Percentiles rank a stretch among this genome's conserved stretches.
Conservation (phyloP, 1,139 yeast species). For the Meyerozyma sp. region DNA sequence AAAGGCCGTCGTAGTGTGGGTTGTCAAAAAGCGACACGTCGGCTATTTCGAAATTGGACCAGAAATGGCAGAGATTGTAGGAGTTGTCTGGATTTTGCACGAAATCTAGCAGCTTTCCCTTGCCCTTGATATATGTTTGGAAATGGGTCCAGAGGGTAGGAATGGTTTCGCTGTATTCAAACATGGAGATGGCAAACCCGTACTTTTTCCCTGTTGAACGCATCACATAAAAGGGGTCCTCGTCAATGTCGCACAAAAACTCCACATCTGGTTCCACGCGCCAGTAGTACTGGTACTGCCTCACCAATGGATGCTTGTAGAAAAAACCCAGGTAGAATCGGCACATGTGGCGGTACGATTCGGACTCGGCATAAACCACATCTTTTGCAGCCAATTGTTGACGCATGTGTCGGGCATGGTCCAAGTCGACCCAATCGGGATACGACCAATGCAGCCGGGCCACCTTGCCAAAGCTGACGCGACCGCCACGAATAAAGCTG, state of each 20-base stretch:
- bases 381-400: conserved; percentile 7
- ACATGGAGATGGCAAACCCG: conserved; percentile 23
- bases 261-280: conserved; percentile 29
- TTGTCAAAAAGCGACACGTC: conserved; percentile 20
- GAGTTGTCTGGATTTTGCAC: conserved; percentile 16
- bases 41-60: conserved; percentile 37
- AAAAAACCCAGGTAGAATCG: conserved; percentile 31
- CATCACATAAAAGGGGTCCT: conserved; percentile 27
- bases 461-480: conserved; percentile 25
- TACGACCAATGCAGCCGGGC: conserved; percentile 27
- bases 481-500: conserved; percentile 17
- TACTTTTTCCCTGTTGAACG: conserved; percentile 15
- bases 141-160: conserved; percentile 27
- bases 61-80: conserved; percentile 35
- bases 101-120: conserved; percentile 1
- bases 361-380: conserved; percentile 24
- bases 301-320: conserved; percentile 24
- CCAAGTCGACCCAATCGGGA: conserved; percentile 23
- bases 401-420: conserved; percentile 12
- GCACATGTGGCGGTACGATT: conserved; percentile 35
- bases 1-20: conserved; percentile 18
- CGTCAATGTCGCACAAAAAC: conserved; percentile 22
- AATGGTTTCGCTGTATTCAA: conserved; percentile 30
- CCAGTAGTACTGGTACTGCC: conserved; percentile 31
- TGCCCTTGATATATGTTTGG: conserved; percentile 8